phyloP scores from a whole-genome alignment of 1,139 yeast species.

The Sugiyamaella castrensis region DNA sequence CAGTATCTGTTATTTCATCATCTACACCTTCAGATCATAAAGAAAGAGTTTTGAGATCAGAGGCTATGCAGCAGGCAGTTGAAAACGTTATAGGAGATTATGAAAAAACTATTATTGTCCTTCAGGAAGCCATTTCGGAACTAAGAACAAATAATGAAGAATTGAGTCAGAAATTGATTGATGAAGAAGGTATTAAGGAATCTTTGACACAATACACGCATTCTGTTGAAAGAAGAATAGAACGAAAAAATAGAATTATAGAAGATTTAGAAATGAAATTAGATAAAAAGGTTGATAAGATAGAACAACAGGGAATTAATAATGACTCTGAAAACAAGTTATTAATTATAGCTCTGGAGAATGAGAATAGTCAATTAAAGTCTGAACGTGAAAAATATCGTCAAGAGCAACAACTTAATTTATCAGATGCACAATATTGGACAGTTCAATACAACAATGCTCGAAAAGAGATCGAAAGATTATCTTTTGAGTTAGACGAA shows the following conservation, averaged over 20 bases:
- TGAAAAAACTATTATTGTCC: constrained; percentile 27
- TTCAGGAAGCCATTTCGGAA: constrained; percentile 23
- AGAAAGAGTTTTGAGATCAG: constrained; percentile 4
- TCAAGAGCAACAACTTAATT: constrained; percentile 25
- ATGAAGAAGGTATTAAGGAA: constrained; percentile 15
- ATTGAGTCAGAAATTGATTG: constrained; percentile 1
- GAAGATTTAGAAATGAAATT: constrained; percentile 13
- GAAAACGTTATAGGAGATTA: constrained; percentile 26
- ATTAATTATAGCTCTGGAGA: constrained; percentile 1
- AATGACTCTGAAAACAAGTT: neutral
- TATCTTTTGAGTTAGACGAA: constrained; percentile 18
- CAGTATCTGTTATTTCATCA: neutral
- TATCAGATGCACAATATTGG: constrained; percentile 26
- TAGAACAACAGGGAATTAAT: neutral
- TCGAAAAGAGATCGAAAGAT: constrained; percentile 20
- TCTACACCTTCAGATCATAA: constrained; percentile 1
- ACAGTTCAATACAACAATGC: constrained; percentile 27
- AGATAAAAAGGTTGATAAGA: constrained; percentile 16
- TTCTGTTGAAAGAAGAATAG: constrained; percentile 2
- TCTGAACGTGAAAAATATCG: constrained; percentile 23
- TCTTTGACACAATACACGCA: constrained; percentile 6
- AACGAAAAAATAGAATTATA: constrained; percentile 2
- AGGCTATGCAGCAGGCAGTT: constrained; percentile 21
- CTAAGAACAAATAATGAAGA: constrained; percentile 18
- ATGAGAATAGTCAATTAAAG: constrained; percentile 11